These are phyloP conservation scores for Starmerella potacharoeniae DNA, from an alignment of 805 yeast genomes.

Conservation along the genomic window DNA sequence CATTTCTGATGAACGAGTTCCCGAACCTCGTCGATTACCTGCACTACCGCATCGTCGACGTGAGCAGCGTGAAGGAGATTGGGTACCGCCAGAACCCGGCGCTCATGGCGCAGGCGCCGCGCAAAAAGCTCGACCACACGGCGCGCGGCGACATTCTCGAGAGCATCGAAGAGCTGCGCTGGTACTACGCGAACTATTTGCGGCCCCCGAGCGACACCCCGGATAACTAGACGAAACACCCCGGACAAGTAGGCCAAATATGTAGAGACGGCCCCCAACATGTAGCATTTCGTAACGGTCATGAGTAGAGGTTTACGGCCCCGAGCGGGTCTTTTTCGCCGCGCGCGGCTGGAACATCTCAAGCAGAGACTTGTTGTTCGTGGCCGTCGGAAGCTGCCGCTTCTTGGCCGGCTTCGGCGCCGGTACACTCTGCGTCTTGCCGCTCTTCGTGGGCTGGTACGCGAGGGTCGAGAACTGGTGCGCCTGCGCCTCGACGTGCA, in stretches of 20 bases:
- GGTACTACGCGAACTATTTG: constrained; percentile 58
- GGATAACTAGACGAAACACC: too few relatives aligned
- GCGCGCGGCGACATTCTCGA: constrained; percentile 83
- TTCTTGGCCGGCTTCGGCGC: constrained; percentile 10
- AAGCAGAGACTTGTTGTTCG: constrained; percentile 25
- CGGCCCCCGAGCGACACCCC: too few relatives aligned
- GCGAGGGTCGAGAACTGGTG: constrained; percentile 17
- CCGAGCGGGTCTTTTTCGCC: not conserved
- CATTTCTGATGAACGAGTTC: constrained; percentile 73
- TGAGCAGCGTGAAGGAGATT: constrained; percentile 73
- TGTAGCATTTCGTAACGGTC: too few relatives aligned
- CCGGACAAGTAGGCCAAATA: too few relatives aligned
- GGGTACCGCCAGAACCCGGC: constrained; percentile 65
- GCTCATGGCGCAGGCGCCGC: constrained; percentile 46
- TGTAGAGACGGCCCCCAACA: too few relatives aligned
- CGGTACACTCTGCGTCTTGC: constrained; percentile 1
- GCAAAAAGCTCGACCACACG: constrained; percentile 64
- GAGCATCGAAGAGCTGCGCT: constrained; percentile 70
- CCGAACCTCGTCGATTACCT: constrained; percentile 51
- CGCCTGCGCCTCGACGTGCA: constrained; percentile 5
- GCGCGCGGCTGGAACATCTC: constrained; percentile 27
- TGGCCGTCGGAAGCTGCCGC: constrained; percentile 2
- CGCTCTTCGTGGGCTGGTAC: not conserved
- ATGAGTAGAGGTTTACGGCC: constrained; percentile 5
- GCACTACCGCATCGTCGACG: constrained; percentile 79